Percentiles rank a stretch among this genome's conserved stretches.
These are phyloP conservation scores for Euphorbia tirucalli DNA, from an alignment of 345 rosid species.

Conservation along the genomic window DNA sequence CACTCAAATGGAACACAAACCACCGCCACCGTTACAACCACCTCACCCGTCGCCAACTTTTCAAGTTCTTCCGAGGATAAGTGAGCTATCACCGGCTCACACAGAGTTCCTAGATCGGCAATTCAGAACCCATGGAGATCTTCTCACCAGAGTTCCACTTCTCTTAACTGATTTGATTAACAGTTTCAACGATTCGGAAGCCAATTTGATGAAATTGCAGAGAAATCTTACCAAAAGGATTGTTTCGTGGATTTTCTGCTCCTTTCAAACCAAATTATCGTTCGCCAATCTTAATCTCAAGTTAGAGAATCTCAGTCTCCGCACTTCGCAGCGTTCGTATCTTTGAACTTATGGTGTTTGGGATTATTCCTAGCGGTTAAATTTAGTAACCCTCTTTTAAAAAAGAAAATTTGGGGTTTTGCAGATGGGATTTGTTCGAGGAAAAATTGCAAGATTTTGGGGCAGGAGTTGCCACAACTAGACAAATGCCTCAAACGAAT, in stretches of 20 bases:
- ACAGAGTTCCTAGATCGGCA: constrained; percentile 41
- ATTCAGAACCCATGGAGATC: constrained; percentile 43
- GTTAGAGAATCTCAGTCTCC: constrained; percentile 44
- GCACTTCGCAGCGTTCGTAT: constrained; percentile 29
- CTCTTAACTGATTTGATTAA: constrained; percentile 36
- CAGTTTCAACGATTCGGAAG: constrained; percentile 35
- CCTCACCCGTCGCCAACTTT: too few relatives aligned
- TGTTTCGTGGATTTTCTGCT: constrained; percentile 70
- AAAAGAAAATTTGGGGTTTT: constrained; percentile 11
- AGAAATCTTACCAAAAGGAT: constrained; percentile 39
- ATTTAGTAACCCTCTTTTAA: neutral
- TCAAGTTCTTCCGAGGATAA: constrained; percentile 34
- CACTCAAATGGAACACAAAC: neutral
- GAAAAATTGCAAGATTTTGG: constrained; percentile 26
- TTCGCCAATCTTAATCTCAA: constrained; percentile 33
- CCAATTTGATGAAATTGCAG: constrained; percentile 39
- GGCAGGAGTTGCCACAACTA: constrained; percentile 42
- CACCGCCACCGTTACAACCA: neutral
- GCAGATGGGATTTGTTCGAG: constrained; percentile 43
- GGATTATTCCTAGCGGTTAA: neutral
- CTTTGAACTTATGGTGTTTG: neutral
- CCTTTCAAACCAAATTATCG: constrained; percentile 42
- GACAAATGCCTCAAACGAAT: constrained; percentile 46
- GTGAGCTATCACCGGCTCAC: constrained; percentile 30
- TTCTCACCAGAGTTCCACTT: constrained; percentile 30